These are phyloP conservation scores for Penicillium olsonii DNA, from an alignment of 2,329 filamentous ascomycete species.

Conservation along the genomic window DNA sequence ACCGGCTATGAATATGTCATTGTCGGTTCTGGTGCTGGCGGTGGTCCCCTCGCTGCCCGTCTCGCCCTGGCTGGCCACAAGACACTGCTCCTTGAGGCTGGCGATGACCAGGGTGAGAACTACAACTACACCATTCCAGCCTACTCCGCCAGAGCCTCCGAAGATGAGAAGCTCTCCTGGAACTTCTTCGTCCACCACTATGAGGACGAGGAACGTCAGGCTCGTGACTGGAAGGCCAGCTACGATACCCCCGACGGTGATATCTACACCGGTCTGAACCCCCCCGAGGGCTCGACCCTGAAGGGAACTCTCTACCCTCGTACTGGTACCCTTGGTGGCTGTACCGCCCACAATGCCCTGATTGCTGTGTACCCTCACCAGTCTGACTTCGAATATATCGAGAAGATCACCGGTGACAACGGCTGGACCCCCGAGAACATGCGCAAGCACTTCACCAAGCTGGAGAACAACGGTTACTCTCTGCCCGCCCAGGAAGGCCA, in stretches of 20 bases:
- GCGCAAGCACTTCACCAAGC: conserved; percentile 56
- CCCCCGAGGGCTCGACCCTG: conserved; percentile 53
- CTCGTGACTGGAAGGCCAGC: conserved; percentile 41
- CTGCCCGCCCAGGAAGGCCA: conserved; percentile 47
- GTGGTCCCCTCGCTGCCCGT: conserved; percentile 38
- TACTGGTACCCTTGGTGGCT: conserved; percentile 59
- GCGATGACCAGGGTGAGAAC: conserved; percentile 36
- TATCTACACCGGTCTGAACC: conserved; percentile 56
- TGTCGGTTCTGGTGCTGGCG: conserved; percentile 40
- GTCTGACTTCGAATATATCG: conserved; percentile 62
- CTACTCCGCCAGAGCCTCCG: conserved; percentile 29
- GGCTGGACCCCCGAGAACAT: conserved; percentile 62
- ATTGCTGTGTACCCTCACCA: conserved; percentile 61
- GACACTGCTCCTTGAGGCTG: conserved; percentile 42
- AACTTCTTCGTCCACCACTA: conserved; percentile 42
- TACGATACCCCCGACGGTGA: conserved; percentile 49
- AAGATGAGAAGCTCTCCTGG: conserved; percentile 34
- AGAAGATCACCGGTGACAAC: conserved; percentile 59
- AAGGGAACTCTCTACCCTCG: conserved; percentile 62
- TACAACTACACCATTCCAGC: conserved; percentile 33
- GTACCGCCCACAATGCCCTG: conserved; percentile 63
- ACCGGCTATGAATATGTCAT: conserved; percentile 42
- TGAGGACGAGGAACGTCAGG: conserved; percentile 30
- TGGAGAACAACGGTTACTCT: conserved; percentile 59
- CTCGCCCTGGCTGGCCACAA: conserved; percentile 38